Percentiles rank a stretch among this genome's conserved stretches.
Evolutionary conservation across 164 flowering plant genomes (phyloP).

Genomic region (Echeveria elegans): DNA sequence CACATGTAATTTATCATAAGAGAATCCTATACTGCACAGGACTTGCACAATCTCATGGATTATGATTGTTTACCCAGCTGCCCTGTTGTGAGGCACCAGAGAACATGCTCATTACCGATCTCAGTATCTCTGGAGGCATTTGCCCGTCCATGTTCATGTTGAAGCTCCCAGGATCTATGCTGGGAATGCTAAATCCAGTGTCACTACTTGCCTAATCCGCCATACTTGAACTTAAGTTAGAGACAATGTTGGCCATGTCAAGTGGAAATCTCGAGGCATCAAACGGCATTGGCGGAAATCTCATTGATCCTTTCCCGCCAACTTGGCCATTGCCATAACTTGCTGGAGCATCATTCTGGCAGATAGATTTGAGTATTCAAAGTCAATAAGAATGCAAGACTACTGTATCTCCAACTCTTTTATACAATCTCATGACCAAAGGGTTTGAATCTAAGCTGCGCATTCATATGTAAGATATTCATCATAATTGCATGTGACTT

Average conservation of each 20-base stretch:
- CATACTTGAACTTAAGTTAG: conserved; percentile 20
- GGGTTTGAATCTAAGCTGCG: too few relatives aligned
- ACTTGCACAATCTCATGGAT: neutral
- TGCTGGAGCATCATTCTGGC: conserved; percentile 13
- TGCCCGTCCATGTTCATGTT: conserved; percentile 43
- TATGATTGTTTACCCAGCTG: neutral
- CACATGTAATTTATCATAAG: neutral
- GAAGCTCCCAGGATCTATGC: conserved; percentile 28
- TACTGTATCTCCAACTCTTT: neutral
- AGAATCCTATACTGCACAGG: neutral
- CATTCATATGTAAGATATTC: too few relatives aligned
- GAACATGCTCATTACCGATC: conserved; percentile 69
- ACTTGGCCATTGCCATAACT: conserved; percentile 21
- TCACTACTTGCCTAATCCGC: conserved; percentile 18
- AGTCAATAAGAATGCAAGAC: neutral
- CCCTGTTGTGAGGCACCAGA: conserved; percentile 39
- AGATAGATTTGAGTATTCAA: neutral
- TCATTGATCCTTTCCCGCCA: conserved; percentile 18
- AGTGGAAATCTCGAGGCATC: neutral
- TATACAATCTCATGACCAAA: neutral
- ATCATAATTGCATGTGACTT: too few relatives aligned
- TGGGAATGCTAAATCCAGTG: conserved; percentile 27
- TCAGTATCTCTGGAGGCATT: conserved; percentile 44
- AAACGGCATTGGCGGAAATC: neutral
- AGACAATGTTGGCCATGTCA: conserved; percentile 41